A percentile compares a stretch with the other conserved stretches of the same genome.
Conservation (phyloP, 441 rosid species). For the Gossypium davidsonii region DNA sequence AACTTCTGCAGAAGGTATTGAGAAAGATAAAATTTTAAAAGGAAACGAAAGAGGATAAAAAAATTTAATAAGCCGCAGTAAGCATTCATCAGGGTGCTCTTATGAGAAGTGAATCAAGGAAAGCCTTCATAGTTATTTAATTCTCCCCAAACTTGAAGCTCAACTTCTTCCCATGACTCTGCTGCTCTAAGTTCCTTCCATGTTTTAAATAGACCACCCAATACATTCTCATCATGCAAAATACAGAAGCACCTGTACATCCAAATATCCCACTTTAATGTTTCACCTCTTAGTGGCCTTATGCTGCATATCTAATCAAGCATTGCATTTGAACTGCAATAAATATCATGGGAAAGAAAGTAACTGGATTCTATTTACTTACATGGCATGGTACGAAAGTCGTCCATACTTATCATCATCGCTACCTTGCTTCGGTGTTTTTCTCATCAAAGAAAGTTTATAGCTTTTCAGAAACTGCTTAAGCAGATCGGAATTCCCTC, state of each 20-base stretch:
- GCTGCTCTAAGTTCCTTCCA: constrained; percentile 70
- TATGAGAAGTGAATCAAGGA: constrained; percentile 8
- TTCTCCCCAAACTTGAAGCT: constrained; percentile 68
- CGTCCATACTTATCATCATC: constrained; percentile 34
- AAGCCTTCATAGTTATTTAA: constrained; percentile 42
- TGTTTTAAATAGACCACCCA: constrained; percentile 69
- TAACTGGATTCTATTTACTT: constrained; percentile 28
- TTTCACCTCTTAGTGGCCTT: background rate
- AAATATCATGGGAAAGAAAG: background rate
- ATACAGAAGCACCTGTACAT: constrained; percentile 80
- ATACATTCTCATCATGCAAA: constrained; percentile 71
- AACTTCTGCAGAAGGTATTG: background rate
- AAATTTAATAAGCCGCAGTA: background rate
- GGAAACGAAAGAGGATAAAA: background rate
- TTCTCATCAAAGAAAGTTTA: constrained; percentile 55
- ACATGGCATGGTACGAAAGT: constrained; percentile 87
- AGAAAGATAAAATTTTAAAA: background rate
- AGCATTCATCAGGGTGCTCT: too few species aligned
- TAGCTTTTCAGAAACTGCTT: constrained; percentile 64
- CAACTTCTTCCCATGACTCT: constrained; percentile 84
- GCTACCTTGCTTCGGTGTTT: constrained; percentile 19
- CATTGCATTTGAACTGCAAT: too few species aligned
- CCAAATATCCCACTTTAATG: constrained; percentile 10
- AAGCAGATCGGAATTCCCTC: constrained; percentile 66
- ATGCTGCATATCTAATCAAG: background rate